Evolutionary conservation across 2,329 filamentous ascomycete species (phyloP), one percentile per base, ranked within the genome.

Genomic region (Aureobasidium sp.): DNA sequence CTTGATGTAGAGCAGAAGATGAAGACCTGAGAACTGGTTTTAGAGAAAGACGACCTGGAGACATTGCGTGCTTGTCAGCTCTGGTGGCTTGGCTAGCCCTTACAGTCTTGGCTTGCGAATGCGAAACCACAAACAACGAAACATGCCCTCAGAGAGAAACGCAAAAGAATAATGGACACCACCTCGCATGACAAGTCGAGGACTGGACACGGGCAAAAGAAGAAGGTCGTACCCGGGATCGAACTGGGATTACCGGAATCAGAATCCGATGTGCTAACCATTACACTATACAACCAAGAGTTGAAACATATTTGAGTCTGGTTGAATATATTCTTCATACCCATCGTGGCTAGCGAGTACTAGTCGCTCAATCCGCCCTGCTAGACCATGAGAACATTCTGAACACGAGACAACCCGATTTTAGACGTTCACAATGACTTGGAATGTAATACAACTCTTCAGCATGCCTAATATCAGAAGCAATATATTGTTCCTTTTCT

Each of bases 261-360:
- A 62, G 61, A 62, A 62, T 62, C 61, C 45, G 49, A 55, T 51
- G 61, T 62, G 61, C 52, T 62, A 62, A 58, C 61, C 61, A 58
- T 58, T 62, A 62, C 61, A 62, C 61, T 55, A 62, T 58, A 62
- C 39, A 62, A 58, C 61, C 61, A 42, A 37, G 45, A 8, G 29
- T 61, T 61, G 44, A n/a, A 17, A 34, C 4, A 31, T 5, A 17
- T 22, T 20, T 15, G 1, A n/a, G 1, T 2, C 1, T 3, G 1
- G 17, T 2, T 1, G 14, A 37, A 44, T 34, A 44, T 56, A 22
- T n/a, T 9, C 11, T 7, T 9, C 7, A 8, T 8, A 2, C 9
- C 9, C 8, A 31, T 9, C 6, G 9, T 31, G 31, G 11, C 31
- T 9, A 31, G 8, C 31, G 31, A 8, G 22, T 9, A 31, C 9